These are phyloP conservation scores for Salvia hispanica DNA, from an alignment of 257 asterid genomes.

Conservation along the genomic window DNA sequence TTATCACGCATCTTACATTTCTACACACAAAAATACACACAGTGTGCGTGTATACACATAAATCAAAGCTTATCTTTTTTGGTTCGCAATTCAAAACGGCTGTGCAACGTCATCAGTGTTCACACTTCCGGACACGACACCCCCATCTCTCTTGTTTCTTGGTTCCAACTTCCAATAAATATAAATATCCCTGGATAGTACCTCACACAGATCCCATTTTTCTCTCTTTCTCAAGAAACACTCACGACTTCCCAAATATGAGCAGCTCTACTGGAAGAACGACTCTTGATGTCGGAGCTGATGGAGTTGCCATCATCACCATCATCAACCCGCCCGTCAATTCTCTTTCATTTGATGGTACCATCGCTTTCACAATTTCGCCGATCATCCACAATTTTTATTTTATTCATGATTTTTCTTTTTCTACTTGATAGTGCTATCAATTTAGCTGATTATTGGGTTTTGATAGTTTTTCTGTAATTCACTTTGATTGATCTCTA, in stretches of 20 bases:
- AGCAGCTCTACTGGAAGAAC: slow-evolving; percentile 66
- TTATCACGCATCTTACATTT: too few relatives aligned
- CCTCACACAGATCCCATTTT: background rate
- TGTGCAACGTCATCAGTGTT: slow-evolving; percentile 36
- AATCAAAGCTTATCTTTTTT: slow-evolving; percentile 25
- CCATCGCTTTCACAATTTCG: background rate
- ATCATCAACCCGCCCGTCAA: slow-evolving; percentile 95
- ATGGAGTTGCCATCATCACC: slow-evolving; percentile 89
- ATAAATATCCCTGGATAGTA: slow-evolving; percentile 19
- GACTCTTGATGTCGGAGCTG: slow-evolving; percentile 83
- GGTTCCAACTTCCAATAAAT: too few relatives aligned
- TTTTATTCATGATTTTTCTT: background rate
- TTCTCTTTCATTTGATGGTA: slow-evolving; percentile 97
- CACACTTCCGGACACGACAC: slow-evolving; percentile 36
- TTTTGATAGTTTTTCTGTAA: background rate
- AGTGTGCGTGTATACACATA: background rate
- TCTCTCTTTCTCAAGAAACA: background rate
- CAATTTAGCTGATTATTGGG: background rate
- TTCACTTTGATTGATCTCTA: slow-evolving; percentile 21
- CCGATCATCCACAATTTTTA: slow-evolving; percentile 5
- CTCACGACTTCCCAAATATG: slow-evolving; percentile 30
- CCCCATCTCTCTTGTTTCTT: slow-evolving; percentile 30
- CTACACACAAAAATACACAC: too few relatives aligned
- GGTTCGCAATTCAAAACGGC: slow-evolving; percentile 34
- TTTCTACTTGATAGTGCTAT: background rate